A percentile compares a stretch with the other conserved stretches of the same genome.
Conservation (phyloP, 176 grass and related monocot genomes). For the Aechmea fasciata region DNA sequence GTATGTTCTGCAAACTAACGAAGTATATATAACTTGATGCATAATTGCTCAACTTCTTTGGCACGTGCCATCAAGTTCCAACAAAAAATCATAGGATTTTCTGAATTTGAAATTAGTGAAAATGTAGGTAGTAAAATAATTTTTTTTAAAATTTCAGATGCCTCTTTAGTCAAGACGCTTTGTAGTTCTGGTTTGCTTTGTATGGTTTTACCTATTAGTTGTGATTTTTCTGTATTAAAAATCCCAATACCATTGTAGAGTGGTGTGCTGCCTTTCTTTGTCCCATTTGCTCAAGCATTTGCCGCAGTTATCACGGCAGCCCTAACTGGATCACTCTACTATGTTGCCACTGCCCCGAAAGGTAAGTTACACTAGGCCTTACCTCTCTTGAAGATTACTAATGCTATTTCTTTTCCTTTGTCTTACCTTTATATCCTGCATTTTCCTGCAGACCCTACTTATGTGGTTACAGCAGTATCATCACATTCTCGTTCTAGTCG, state of each 20-base stretch:
- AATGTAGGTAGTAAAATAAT: too few species aligned
- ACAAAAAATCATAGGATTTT: too few species aligned
- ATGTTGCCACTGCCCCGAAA: slow-evolving; percentile 70
- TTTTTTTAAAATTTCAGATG: too few species aligned
- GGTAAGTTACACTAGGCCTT: slow-evolving; percentile 23
- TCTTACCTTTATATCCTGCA: background rate
- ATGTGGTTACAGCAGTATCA: slow-evolving; percentile 67
- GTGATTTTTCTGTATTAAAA: too few species aligned
- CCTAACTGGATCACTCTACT: slow-evolving; percentile 87
- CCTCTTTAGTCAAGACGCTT: too few species aligned
- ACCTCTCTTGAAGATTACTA: background rate
- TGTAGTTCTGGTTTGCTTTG: too few species aligned
- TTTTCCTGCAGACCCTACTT: slow-evolving; percentile 69
- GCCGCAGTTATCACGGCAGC: slow-evolving; percentile 81
- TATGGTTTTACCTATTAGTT: too few species aligned
- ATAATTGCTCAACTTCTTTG: too few species aligned
- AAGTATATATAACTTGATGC: too few species aligned
- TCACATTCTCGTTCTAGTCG: slow-evolving; percentile 42
- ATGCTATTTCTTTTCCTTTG: background rate
- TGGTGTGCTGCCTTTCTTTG: slow-evolving; percentile 71
- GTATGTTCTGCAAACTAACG: too few species aligned
- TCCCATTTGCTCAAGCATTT: slow-evolving; percentile 93
- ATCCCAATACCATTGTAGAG: slow-evolving; percentile 29
- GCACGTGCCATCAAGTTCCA: too few species aligned
- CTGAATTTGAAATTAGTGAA: too few species aligned